phyloP scores from a whole-genome alignment of 139 green algal genomes.

The Chlorella sp. region DNA sequence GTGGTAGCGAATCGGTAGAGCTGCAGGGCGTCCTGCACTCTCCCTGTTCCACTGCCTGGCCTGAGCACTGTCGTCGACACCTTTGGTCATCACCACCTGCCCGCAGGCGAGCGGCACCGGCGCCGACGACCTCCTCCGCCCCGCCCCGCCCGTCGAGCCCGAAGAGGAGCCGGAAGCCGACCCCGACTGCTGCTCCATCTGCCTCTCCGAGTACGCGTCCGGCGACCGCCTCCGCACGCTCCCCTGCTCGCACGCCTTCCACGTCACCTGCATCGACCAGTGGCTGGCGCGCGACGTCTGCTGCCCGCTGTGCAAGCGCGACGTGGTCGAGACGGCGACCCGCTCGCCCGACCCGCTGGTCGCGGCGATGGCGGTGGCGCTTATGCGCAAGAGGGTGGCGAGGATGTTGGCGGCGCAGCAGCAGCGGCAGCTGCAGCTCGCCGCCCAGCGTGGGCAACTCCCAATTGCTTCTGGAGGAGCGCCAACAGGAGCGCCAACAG shows the following conservation, averaged over 20 bases:
- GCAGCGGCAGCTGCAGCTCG: not conserved
- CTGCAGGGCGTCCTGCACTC: not conserved
- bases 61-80: no score
- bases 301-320: not conserved
- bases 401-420: not conserved
- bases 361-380: not conserved
- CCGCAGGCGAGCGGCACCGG: no score
- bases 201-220: conserved; percentile 61
- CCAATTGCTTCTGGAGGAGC: no score
- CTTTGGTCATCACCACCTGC: no score
- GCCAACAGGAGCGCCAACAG: no score
- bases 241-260: conserved; percentile 56
- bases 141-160: not conserved
- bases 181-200: conserved; percentile 30
- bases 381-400: not conserved
- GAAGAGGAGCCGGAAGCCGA: not conserved
- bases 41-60: no score
- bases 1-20: not conserved
- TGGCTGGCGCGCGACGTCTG: conserved; percentile 25
- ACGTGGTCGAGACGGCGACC: not conserved
- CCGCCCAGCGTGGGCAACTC: no score
- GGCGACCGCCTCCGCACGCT: conserved; percentile 54
- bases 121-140: not conserved
- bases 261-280: conserved; percentile 55
- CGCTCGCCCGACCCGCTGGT: not conserved